Evolutionary conservation across 306 rosid species (phyloP), one percentile per base, ranked within the genome.

Genomic region (Abrus precatorius): DNA sequence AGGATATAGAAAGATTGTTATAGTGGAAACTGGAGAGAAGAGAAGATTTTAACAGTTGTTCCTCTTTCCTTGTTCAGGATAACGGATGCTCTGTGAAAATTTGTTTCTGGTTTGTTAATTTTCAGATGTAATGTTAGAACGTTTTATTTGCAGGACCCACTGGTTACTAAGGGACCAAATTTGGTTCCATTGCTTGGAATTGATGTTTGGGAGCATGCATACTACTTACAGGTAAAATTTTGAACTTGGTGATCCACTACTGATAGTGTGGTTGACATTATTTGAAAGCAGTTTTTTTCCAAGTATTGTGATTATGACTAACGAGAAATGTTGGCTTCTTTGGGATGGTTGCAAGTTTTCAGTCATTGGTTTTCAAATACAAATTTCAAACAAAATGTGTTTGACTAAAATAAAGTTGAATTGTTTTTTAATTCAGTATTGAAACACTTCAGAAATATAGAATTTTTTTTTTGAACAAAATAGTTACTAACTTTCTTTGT

Each of bases 121-220:
- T 50, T 66, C 43, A 34, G 14, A 44, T 63, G 27, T 83, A 68
- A 52, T 36, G 88, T 44, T 94, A 20, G 84, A 81, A 67, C 73
- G 38, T 63, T 71, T 73, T 65, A 85, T 75, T 60, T 78, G 72
- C 92, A 96, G 99, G 99, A 96, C 72, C 99, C 99, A 3, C 86
- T 96, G 70, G 97, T 93, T 29, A 96, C 97, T 52, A 96, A 92
- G 80, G 99, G 93, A 74, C 57, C 96, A 76, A 78, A 30, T 79
- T 83, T 96, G 76, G 93, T 96, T 85, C 99, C 99, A 50, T 84
- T 96, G 90, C 89, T 96, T 74, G 99, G 99, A 10, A 84, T 96
- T 54, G 99, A 96, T 85, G 99, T 96, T 69, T 96, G 99, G 99
- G 99, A 96, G 88, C 99, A 96, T 54, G 98, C 99, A 2, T 96